A percentile compares a stretch with the other conserved stretches of the same genome.
phyloP scores from a whole-genome alignment of 2,329 filamentous ascomycete species.

The Ceratocystis colombiana region DNA sequence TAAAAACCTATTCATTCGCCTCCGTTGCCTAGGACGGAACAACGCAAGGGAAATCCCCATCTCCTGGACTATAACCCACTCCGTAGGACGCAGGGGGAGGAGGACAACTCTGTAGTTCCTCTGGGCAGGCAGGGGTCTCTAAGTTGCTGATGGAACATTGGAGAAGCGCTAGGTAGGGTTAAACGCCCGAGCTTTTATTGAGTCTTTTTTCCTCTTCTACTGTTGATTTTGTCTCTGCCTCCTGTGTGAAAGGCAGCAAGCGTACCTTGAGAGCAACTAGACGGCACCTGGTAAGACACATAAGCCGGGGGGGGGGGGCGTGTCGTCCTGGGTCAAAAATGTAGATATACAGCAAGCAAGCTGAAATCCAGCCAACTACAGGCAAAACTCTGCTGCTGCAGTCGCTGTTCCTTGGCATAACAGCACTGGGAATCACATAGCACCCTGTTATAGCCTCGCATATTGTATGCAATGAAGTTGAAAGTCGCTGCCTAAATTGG shows the following conservation, averaged over 20 bases:
- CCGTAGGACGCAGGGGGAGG: neutral
- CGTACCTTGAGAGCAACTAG: neutral
- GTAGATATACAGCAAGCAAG: neutral
- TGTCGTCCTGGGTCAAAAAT: neutral
- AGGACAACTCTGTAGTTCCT: neutral
- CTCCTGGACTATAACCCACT: neutral
- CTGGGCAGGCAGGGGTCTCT: neutral
- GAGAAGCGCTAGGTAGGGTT: neutral
- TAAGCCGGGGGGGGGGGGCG: neutral
- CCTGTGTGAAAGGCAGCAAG: neutral
- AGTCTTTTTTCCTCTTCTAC: neutral
- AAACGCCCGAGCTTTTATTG: conserved; percentile 5
- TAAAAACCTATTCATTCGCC: neutral
- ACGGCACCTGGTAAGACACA: neutral
- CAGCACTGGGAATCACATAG: neutral
- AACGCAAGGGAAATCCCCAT: conserved; percentile 2
- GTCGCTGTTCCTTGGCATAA: neutral
- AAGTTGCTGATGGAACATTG: neutral
- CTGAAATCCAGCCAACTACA: neutral
- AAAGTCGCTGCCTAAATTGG: neutral
- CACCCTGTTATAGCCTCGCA: neutral
- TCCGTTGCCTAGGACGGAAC: conserved; percentile 4
- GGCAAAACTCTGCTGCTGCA: neutral
- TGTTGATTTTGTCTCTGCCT: conserved; percentile 3
- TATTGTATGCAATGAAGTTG: neutral